Evolutionary conservation across 768 basidiomycete species (phyloP), one percentile per base, ranked within the genome.

Genomic region (Tephrocybe sp.): DNA sequence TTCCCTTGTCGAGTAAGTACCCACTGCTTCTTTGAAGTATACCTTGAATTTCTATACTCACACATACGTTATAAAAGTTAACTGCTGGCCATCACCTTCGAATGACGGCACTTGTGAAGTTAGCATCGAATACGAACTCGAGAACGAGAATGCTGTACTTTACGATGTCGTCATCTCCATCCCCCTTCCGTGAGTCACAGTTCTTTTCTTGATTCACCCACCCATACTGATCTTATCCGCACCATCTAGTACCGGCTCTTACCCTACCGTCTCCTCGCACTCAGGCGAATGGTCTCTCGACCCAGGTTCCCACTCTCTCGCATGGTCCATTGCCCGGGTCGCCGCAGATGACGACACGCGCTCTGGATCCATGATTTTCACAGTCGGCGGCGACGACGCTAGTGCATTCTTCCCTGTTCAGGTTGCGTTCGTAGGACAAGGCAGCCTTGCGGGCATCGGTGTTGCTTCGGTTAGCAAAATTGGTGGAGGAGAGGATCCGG

Each of bases 81-180:
- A 92, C 63, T 94, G 92, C 69, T 98, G 94, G 94, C 97, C 94
- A 11, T 86, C 92, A 11, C 88, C 91, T 5, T 85, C 89, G 31
- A 91, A 91, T 58, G 88, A 92, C 53, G 93, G 93, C n/a, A 87
- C 86, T 1, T 89, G 86, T 57, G 93, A 95, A 55, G 91, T 98
- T 52, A 94, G 90, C 68, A 91, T 98, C 54, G 97, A 97, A 68
- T 97, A 97, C 63, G 94, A 98, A 64, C 86, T 98, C 39, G 93
- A 95, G 64, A 89, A 92, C 55, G 79, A 88, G 54, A 78, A 77
- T 41, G 69, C 97, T 46, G 81, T 83, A 0, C 75, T 97, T 2
- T 82, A 90, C 64, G 91, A 97, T 64, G 80, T 94, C 19, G 76
- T 83, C 55, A 91, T 98, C 53, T 86, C 87, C 45, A 95, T 98